Conservation (phyloP, 805 yeast species). For the Candida verbasci region DNA sequence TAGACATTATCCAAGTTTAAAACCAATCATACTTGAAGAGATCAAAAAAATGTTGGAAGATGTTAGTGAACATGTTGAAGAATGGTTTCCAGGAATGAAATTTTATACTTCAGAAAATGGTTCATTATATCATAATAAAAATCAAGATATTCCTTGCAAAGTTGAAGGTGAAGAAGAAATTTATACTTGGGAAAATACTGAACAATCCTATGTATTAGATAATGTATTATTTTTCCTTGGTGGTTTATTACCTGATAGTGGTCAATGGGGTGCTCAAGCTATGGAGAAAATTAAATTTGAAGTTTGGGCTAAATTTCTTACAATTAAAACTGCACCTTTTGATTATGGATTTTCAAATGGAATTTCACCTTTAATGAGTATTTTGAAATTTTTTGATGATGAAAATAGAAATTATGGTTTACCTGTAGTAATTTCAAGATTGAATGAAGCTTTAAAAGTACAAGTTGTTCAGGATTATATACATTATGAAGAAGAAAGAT, state of each 20-base stretch:
- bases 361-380: conserved; percentile 47
- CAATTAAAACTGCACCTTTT: conserved; percentile 53
- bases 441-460: conserved; percentile 24
- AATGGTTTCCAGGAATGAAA: conserved; percentile 32
- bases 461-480: conserved; percentile 27
- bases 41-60: conserved; percentile 41
- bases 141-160: conserved; percentile 29
- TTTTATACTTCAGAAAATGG: conserved; percentile 42
- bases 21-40: conserved; percentile 52
- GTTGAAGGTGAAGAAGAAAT: conserved; percentile 41
- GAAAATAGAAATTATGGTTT: conserved; percentile 48
- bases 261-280: conserved; percentile 41
- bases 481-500: conserved; percentile 20
- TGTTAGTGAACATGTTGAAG: conserved; percentile 35
- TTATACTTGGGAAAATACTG: conserved; percentile 50
- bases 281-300: conserved; percentile 35
- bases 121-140: conserved; percentile 35
- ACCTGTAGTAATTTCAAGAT: conserved; percentile 29
- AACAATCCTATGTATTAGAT: conserved; percentile 45
- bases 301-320: conserved; percentile 46
- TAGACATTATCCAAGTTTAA: conserved; percentile 75
- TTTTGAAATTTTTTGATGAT: conserved; percentile 54
- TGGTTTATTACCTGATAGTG: conserved; percentile 49
- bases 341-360: conserved; percentile 57
- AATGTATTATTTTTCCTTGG: conserved; percentile 47